These are phyloP conservation scores for Penicillium waksmanii DNA, from an alignment of 495 filamentous ascomycete genomes.

Conservation along the genomic window DNA sequence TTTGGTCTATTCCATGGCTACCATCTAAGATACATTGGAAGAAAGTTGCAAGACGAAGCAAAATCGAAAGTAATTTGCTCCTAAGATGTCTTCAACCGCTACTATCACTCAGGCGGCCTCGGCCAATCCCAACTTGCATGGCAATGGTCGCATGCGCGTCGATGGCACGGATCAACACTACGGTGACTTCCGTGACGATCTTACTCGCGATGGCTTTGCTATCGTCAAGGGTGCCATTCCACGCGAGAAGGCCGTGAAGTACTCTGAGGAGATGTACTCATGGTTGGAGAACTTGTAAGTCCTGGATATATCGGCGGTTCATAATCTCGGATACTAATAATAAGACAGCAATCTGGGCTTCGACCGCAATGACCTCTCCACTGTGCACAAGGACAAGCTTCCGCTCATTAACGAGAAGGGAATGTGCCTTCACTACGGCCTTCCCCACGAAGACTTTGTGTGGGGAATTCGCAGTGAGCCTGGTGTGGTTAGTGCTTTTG, in stretches of 20 bases:
- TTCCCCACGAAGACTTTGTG: constrained; percentile 47
- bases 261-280: constrained; percentile 37
- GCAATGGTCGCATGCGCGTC: constrained; percentile 28
- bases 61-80: not conserved
- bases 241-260: constrained; percentile 38
- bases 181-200: constrained; percentile 39
- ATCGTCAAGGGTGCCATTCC: constrained; percentile 52
- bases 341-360: constrained; percentile 39
- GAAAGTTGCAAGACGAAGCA: not conserved
- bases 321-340: not conserved
- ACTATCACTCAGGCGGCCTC: constrained; percentile 20
- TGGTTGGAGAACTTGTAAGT: constrained; percentile 45
- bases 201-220: constrained; percentile 44
- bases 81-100: constrained; percentile 15
- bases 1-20: not conserved
- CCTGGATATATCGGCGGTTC: no score
- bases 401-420: constrained; percentile 48
- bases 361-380: constrained; percentile 41
- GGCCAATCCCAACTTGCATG: constrained; percentile 12
- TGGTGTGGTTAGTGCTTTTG: constrained; percentile 45
- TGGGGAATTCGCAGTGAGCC: constrained; percentile 48
- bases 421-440: constrained; percentile 44
- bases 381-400: constrained; percentile 37
- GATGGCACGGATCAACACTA: constrained; percentile 29
- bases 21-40: not conserved